These are phyloP conservation scores for Leucocoprinus birnbaumii DNA, from an alignment of 768 basidiomycete species.

Conservation along the genomic window DNA sequence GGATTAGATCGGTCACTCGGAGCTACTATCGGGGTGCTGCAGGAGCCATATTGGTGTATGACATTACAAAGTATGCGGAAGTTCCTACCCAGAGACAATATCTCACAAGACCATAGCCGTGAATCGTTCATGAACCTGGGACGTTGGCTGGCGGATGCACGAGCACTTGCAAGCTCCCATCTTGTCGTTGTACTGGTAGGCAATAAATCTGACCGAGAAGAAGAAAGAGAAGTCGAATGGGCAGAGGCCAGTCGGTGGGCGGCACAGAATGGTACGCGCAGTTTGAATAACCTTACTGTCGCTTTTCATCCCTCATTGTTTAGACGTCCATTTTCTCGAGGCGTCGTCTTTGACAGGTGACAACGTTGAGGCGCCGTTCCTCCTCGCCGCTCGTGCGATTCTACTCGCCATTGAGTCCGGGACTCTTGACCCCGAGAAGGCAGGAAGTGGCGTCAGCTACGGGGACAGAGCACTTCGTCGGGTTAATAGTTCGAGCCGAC, in stretches of 20 bases:
- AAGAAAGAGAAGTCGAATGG: conserved; percentile 94
- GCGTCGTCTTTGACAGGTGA: conserved; percentile 89
- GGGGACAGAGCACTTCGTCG: conserved; percentile 91
- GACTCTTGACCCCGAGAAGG: conserved; percentile 86
- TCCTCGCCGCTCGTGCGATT: conserved; percentile 83
- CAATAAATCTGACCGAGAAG: conserved; percentile 93
- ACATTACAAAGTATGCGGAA: conserved; percentile 78
- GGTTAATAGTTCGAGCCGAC: conserved; percentile 86
- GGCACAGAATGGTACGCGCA: conserved; percentile 78
- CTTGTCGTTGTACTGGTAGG: conserved; percentile 89
- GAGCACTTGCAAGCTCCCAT: conserved; percentile 90
- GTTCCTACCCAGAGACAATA: conserved; percentile 10
- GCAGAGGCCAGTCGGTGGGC: conserved; percentile 95
- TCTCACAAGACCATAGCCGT: conserved; percentile 50
- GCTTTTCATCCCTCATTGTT: conserved; percentile 8
- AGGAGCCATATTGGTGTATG: conserved; percentile 89
- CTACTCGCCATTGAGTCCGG: conserved; percentile 90
- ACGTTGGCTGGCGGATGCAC: conserved; percentile 91
- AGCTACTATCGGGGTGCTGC: conserved; percentile 96
- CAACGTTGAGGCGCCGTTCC: conserved; percentile 92
- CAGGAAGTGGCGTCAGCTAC: conserved; percentile 94
- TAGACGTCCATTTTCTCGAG: conserved; percentile 93
- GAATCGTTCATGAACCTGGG: conserved; percentile 81
- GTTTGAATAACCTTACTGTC: background rate
- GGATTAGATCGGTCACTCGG: conserved; percentile 77